These are phyloP conservation scores for Pseudonitzschia multistriata DNA, from an alignment of 108 stramenopile genomes.

Conservation along the genomic window DNA sequence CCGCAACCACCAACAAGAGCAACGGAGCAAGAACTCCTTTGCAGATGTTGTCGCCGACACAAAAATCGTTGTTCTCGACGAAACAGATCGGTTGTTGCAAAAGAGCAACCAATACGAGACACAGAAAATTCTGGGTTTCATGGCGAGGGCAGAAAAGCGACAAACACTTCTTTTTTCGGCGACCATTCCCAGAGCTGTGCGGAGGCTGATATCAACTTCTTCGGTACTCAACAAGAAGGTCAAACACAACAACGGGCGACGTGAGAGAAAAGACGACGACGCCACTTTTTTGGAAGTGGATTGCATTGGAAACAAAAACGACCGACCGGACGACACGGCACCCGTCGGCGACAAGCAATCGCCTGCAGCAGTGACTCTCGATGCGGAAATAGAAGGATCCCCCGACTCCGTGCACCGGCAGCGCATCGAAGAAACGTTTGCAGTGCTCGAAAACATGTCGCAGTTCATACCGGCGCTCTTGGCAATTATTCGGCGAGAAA, in stretches of 20 bases:
- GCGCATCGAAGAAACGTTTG: conserved; percentile 55
- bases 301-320: conserved; percentile 42
- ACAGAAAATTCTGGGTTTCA: conserved; percentile 58
- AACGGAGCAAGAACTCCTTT: conserved; percentile 31
- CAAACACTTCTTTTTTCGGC: conserved; percentile 96
- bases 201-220: conserved; percentile 45
- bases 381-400: neutral
- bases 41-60: conserved; percentile 38
- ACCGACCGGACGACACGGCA: conserved; percentile 4
- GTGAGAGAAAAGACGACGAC: neutral
- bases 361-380: neutral
- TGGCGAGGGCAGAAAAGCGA: conserved; percentile 66
- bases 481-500: conserved; percentile 33
- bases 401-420: conserved; percentile 44
- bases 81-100: conserved; percentile 89
- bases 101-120: conserved; percentile 55
- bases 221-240: conserved; percentile 15
- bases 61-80: conserved; percentile 85
- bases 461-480: conserved; percentile 39
- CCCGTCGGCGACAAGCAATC: neutral
- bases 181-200: conserved; percentile 73
- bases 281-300: conserved; percentile 55
- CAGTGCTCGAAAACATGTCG: conserved; percentile 41
- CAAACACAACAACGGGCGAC: conserved; percentile 13
- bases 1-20: conserved; percentile 11